Evolutionary conservation across 257 asterid genomes (phyloP).

Genomic region (Gentiana dahurica): DNA sequence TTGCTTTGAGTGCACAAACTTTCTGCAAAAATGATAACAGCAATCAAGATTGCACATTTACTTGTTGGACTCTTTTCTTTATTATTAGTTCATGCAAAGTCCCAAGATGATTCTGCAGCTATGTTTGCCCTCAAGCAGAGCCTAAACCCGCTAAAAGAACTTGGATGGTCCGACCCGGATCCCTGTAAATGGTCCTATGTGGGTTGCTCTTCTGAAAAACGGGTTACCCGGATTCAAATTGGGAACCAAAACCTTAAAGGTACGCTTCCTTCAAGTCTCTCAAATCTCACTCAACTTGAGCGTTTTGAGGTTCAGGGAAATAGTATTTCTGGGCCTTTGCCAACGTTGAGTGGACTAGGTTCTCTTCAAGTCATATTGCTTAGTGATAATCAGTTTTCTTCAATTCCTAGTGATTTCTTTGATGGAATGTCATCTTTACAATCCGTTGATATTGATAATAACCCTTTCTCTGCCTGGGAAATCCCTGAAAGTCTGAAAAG

Average conservation of each 20-base stretch:
- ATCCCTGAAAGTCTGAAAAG: slow-evolving; percentile 52
- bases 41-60: slow-evolving; percentile 29
- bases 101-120: slow-evolving; percentile 41
- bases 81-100: slow-evolving; percentile 19
- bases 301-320: slow-evolving; percentile 80
- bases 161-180: slow-evolving; percentile 77
- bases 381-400: slow-evolving; percentile 52
- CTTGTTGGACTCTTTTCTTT: slow-evolving; percentile 29
- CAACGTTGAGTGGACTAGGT: slow-evolving; percentile 51
- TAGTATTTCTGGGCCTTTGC: slow-evolving; percentile 77
- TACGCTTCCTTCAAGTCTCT: slow-evolving; percentile 57
- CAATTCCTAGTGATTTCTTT: slow-evolving; percentile 70
- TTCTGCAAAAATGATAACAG: slow-evolving; percentile 26
- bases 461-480: slow-evolving; percentile 63
- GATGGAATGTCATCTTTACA: slow-evolving; percentile 60
- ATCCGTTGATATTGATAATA: slow-evolving; percentile 63
- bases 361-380: slow-evolving; percentile 59
- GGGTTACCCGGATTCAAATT: slow-evolving; percentile 80
- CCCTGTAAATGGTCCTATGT: slow-evolving; percentile 71
- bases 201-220: slow-evolving; percentile 40
- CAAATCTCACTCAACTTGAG: slow-evolving; percentile 48
- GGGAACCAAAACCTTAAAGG: slow-evolving; percentile 60
- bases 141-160: slow-evolving; percentile 39
- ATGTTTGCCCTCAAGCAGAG: slow-evolving; percentile 67
- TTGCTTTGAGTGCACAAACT: slow-evolving; percentile 1